Base-by-base conservation (phyloP, 108 stramenopile species). In the Mediolabrus comicus region DNA sequence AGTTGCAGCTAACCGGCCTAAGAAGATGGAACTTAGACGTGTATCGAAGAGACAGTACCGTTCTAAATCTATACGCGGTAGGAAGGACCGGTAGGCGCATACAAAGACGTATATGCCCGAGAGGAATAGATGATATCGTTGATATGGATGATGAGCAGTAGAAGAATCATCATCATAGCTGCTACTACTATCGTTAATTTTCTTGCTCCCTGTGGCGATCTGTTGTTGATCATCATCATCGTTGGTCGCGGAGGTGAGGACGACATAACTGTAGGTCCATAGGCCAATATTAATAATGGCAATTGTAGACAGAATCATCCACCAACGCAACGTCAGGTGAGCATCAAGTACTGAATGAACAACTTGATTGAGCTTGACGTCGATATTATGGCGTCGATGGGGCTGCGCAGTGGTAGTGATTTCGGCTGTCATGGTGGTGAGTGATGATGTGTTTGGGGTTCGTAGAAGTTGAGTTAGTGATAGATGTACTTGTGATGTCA, bases 31-130 rank as follows among this genome's bases (percentile, higher is more conserved):
- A 4, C 70, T 71, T 6, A 72, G 51, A 28, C 35, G 8, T 36
- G 77, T 78, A 29, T 78, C 77, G 49, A 65, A 78, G 0, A 78
- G 58, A 28, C 77, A 78, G 71, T 72, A 78, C 30, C 77, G 53
- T 35, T 78, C 77, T 14, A 78, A 52, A 31, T 78, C 77, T 24
- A 78, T 78, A 4, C 77, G 64, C 1, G 77, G 77, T 3, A 78
- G 71, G 51, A 78, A 67, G 57, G 77, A 78, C 0, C 77, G 41
- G 39, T 78, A 78, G 8, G 77, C 77, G 31, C 77, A 78, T 0
- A 66, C 77, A 14, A 78, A 72, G 4, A 72, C 71, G 32, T 78
- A 78, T 3, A 72, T 61, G 6, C 77, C 77, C 14, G 77, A 78
- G 13, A 78, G 71, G 17, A 67, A 33, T 8, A 78, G 46, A 24